Base-by-base conservation (phyloP, 805 yeast genomes). In the Candida peoriensis region DNA sequence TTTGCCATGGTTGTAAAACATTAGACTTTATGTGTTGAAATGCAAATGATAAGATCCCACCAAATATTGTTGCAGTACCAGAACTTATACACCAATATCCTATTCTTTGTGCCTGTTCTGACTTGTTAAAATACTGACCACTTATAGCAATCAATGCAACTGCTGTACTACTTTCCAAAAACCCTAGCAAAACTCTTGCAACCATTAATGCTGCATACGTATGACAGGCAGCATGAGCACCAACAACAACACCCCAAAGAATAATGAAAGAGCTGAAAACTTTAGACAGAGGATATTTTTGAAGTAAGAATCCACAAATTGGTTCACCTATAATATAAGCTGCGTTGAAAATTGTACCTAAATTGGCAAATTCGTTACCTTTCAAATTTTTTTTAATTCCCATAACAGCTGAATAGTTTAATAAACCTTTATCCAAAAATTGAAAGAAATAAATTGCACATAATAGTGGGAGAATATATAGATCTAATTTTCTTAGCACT, bases 371-470 rank as follows among this genome's bases (percentile, higher is more conserved):
- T 34, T 75, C 68, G 32, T 72, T 61, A n/a, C 68, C 63, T 24
- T 52, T 53, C 41, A 73, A 57, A 46, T 72, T 63, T 3, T 60
- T 49, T 48, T 68, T 72, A 47, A 76, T 72, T 2, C 81, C 81
- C 81, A 77, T 75, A 1, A 77, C 76, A 2, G 78, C 78, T 5
- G 82, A 74, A 47, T 76, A 76, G 41, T 75, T 74, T 27, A 72
- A 53, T 28, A 75, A 54, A 3, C 73, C 63, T 43, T 76, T 76
- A 45, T 77, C 83, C 37, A 76, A 52, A 44, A 70, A 72, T 57
- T 74, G 78, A 20, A 75, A 57, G 37, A 75, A 66, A 47, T 76
- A 76, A 21, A 72, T 62, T 17, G 61, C 52, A 42, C 78, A 70
- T 34, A 76, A 45, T 18, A 74, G 13, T 15, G 52, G 52, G 24